These are phyloP conservation scores for Xylaria sp. DNA, from an alignment of 2,329 filamentous ascomycete genomes.

Conservation along the genomic window DNA sequence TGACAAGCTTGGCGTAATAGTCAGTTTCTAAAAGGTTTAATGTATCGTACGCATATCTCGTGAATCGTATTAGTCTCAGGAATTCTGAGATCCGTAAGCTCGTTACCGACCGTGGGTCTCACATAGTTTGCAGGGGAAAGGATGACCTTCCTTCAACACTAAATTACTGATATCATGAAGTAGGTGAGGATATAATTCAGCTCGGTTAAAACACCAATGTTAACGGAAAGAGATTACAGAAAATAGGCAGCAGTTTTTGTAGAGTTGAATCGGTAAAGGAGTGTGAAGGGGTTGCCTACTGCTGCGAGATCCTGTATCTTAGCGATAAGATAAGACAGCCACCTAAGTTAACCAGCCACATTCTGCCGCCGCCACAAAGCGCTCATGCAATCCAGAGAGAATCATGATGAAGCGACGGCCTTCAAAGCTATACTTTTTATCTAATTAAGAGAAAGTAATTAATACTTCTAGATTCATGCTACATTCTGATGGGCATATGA, in stretches of 20 bases:
- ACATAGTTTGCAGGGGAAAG: neutral
- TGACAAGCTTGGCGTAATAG: neutral
- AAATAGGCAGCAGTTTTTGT: neutral
- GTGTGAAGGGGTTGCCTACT: neutral
- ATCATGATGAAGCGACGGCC: neutral
- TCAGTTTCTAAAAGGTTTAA: neutral
- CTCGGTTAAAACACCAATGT: too few relatives aligned
- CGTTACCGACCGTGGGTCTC: neutral
- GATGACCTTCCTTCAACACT: too few relatives aligned
- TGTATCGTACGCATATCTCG: neutral
- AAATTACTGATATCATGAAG: too few relatives aligned
- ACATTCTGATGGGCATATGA: neutral
- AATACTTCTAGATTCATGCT: neutral
- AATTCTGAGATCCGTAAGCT: neutral
- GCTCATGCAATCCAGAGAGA: neutral
- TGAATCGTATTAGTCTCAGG: neutral
- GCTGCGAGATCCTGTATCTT: too few relatives aligned
- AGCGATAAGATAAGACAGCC: conserved; percentile 18
- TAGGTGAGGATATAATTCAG: too few relatives aligned
- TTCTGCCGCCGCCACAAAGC: conserved; percentile 4
- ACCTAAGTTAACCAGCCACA: conserved; percentile 4
- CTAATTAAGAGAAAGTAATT: neutral
- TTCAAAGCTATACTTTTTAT: neutral
- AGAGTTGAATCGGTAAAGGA: neutral
- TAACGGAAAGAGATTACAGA: neutral